Evolutionary conservation across 306 rosid species (phyloP).

Genomic region (Oxytropis ochrocephala): DNA sequence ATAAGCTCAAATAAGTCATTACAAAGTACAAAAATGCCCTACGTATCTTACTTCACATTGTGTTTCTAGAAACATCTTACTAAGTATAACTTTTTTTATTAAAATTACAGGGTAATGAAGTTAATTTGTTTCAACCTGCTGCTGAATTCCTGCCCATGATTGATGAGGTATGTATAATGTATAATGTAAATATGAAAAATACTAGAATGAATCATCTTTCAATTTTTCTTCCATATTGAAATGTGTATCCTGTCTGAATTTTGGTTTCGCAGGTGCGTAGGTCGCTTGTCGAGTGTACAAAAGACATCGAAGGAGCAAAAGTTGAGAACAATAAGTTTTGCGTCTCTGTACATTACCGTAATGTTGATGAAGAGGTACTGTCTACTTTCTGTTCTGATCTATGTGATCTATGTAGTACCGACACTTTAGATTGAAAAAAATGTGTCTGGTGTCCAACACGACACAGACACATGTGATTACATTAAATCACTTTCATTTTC

Average conservation of each 20-base stretch:
- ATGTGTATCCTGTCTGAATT: constrained; percentile 2
- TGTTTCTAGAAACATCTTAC: background rate
- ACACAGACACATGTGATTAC: no score
- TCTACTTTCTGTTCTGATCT: background rate
- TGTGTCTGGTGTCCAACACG: no score
- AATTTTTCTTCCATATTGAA: constrained; percentile 1
- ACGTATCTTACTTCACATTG: background rate
- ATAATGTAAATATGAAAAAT: constrained; percentile 2
- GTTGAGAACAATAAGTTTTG: constrained; percentile 89
- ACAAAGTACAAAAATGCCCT: no score
- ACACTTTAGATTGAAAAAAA: no score
- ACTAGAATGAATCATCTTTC: background rate
- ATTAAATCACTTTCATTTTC: no score
- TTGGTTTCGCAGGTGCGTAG: constrained; percentile 47
- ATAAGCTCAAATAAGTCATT: no score
- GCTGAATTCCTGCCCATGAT: constrained; percentile 74
- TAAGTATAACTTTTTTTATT: background rate
- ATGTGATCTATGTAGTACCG: background rate
- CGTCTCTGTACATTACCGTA: constrained; percentile 90
- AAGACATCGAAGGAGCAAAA: constrained; percentile 68
- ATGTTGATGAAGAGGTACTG: constrained; percentile 71
- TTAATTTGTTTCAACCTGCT: constrained; percentile 86
- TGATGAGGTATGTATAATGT: constrained; percentile 39
- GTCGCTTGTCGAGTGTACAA: constrained; percentile 51
- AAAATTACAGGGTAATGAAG: constrained; percentile 64